These are phyloP conservation scores for Chlorella sp. DNA, from an alignment of 139 green algal genomes.

Conservation along the genomic window DNA sequence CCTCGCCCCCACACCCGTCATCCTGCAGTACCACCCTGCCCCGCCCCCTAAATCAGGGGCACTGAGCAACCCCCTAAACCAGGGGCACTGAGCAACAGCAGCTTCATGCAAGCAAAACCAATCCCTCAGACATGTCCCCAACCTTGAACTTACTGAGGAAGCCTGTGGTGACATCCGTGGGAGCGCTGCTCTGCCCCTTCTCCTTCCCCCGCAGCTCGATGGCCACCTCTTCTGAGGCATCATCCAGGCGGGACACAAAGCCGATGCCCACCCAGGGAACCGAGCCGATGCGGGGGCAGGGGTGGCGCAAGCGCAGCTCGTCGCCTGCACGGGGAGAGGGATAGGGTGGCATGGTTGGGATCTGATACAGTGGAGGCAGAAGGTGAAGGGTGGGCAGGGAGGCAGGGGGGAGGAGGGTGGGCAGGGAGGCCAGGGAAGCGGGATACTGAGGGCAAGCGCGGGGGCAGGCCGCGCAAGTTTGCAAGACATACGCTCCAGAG, in stretches of 20 bases:
- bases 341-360: background rate
- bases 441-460: too few species aligned
- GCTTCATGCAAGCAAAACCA: background rate
- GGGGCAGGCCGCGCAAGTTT: too few species aligned
- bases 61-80: background rate
- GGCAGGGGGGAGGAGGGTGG: background rate
- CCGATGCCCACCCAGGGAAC: slow-evolving; percentile 79
- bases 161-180: slow-evolving; percentile 77
- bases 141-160: slow-evolving; percentile 52
- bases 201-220: slow-evolving; percentile 78
- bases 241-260: slow-evolving; percentile 80
- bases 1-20: too few species aligned
- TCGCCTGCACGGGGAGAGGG: slow-evolving; percentile 70
- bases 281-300: slow-evolving; percentile 55
- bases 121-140: background rate
- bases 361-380: too few species aligned
- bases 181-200: slow-evolving; percentile 34
- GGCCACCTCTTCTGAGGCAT: slow-evolving; percentile 81
- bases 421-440: too few species aligned
- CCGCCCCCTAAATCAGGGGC: background rate
- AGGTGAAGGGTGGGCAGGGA: too few species aligned
- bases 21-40: background rate
- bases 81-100: background rate
- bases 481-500: too few species aligned
- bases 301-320: slow-evolving; percentile 90